Evolutionary conservation across 495 filamentous ascomycete genomes (phyloP), one percentile per base, ranked within the genome.

Genomic region (Cercophora newfieldiana): DNA sequence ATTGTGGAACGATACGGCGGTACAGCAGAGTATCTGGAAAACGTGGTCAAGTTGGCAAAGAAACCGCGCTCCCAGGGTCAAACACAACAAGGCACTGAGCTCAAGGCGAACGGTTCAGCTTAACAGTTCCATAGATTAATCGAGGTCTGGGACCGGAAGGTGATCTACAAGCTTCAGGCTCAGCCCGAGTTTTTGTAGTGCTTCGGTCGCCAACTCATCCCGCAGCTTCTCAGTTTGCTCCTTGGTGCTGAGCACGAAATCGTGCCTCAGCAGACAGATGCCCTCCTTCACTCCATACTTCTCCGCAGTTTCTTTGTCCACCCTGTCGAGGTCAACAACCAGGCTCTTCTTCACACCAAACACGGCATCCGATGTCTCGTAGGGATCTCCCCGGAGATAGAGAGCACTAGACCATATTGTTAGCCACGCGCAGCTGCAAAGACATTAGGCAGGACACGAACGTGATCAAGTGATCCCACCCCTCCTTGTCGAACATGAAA

Each of bases 301-400:
- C 10, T 87, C 84, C 30, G 87, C 79, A 21, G 77, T 79, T 58
- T 85, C 86, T 2, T 84, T 79, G 44, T 87, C 85, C 7, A 88
- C 90, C 31, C 83, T 86, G 7, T 81, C 84, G 8, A 94, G 79
- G 60, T 93, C 90, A 16, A 96, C 83, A 21, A 94, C 80, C 8
- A 97, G 80, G 7, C 89, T 91, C 72, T 91, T 82, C 75, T 98
- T 97, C 57, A 97, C 94, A 22, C 94, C 94, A 67, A 97, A 97
- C 47, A 97, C 94, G 0, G 93, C 91, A 72, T 98, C 94, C 0
- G 91, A 92, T 1, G 88, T 92, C 77, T 95, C 93, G 72, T 96
- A 97, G 1, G 91, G 91, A 69, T 97, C 93, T 30, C 88, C 88
- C 3, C 90, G 86, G 67, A 94, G 79, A 71, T 95, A 98, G 0